Percentiles rank a stretch among this genome's conserved stretches.
Evolutionary conservation across 306 rosid genomes (phyloP).

Genomic region (Sechiopsis laciniata): DNA sequence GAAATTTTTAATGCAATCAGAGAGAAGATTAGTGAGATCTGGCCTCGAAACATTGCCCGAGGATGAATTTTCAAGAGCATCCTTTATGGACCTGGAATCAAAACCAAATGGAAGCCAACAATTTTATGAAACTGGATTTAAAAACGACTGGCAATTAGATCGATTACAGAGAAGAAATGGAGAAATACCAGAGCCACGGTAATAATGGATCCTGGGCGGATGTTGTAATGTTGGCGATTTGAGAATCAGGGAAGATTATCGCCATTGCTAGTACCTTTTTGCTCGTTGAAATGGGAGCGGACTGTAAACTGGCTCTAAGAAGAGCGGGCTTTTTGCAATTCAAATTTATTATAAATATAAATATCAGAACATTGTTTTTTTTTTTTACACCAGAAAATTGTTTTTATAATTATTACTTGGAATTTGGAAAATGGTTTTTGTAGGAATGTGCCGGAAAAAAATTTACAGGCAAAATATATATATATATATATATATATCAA

Average conservation of each 20-base stretch:
- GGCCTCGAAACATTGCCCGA: constrained; percentile 25
- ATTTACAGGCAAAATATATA: no score
- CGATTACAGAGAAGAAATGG: background rate
- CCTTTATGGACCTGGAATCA: constrained; percentile 43
- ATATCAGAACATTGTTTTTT: no score
- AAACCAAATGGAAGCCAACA: background rate
- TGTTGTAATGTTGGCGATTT: background rate
- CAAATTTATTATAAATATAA: constrained; percentile 1
- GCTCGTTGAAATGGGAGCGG: constrained; percentile 8
- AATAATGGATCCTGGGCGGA: constrained; percentile 45
- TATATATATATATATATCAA: no score
- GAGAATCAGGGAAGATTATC: constrained; percentile 22
- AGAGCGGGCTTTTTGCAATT: constrained; percentile 18
- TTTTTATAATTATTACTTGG: no score
- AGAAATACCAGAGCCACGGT: constrained; percentile 50
- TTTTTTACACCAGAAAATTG: no score
- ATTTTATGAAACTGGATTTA: constrained; percentile 3
- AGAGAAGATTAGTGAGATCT: constrained; percentile 37
- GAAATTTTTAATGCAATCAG: constrained; percentile 50
- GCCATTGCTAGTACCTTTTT: constrained; percentile 27
- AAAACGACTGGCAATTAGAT: background rate
- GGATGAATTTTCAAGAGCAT: constrained; percentile 41
- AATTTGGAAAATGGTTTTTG: no score
- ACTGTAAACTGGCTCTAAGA: background rate
- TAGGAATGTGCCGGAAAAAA: no score